Base-by-base conservation (phyloP, 495 filamentous ascomycete species). In the Penicillium atrosanguineum region DNA sequence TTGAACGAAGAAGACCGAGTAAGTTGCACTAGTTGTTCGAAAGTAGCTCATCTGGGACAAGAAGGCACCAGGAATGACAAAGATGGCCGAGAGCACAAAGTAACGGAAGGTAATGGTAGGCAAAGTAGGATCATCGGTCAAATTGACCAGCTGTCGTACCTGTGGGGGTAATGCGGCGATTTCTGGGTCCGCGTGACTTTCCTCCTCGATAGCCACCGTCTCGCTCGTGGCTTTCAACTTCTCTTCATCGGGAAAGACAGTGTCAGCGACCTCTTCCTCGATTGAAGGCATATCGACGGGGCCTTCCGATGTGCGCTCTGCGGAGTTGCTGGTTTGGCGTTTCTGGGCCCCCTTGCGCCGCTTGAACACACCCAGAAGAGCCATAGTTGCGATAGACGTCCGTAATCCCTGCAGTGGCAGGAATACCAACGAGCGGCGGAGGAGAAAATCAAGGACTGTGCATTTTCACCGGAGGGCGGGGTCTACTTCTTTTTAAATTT, bases 1-100 rank as follows among this genome's bases (percentile, higher is more conserved):
- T 52, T 80, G 78, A 28, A 82, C 80, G 51, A 83, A 82, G 57
- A 83, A 82, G 46, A 83, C 68, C 1, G 79, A 81, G 56, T 82
- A 84, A 3, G 75, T 78, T 1, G 81, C 78, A 21, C 72, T 69
- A 9, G 79, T 81, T 0, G 79, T 83, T 39, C 79, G 70, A 50
- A 77, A 84, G 38, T 70, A 64, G 46, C 75, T 77, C 69, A 83
- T 77, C 58, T 79, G 74, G 4, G 74, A 78, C 7, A 82, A 56
- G 52, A 82, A 77, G 4, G 79, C 79, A 8, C 79, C 79, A 1
- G 79, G 78, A 6, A 76, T 62, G 25, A 81, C 72, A 50, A 82
- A 83, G 21, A 82, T 59, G 51, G 72, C 60, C 19, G 73, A 69
- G 20, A 83, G 72, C 9, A 84, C 44, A 59, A 82, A 81, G 54